Conservation (phyloP, 306 rosid species). For the Clitoria ternatea region DNA sequence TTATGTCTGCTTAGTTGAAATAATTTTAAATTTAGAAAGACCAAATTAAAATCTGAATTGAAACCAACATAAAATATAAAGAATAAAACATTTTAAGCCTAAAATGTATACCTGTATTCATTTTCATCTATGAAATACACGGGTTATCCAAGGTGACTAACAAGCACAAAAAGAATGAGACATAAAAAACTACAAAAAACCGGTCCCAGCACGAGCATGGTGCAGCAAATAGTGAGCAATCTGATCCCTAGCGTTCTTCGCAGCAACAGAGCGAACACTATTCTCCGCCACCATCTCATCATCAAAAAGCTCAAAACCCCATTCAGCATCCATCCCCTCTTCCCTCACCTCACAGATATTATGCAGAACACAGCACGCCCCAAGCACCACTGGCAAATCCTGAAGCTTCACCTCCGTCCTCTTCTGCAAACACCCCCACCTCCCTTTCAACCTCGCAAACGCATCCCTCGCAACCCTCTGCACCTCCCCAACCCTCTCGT, state of each 20-base stretch:
- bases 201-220: slow-evolving; percentile 51
- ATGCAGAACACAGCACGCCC: slow-evolving; percentile 84
- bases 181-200: slow-evolving; percentile 25
- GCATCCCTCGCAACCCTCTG: slow-evolving; percentile 48
- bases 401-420: slow-evolving; percentile 77
- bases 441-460: slow-evolving; percentile 53
- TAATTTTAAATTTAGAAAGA: no score
- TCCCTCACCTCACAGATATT: slow-evolving; percentile 72
- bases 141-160: slow-evolving; percentile 19
- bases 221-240: slow-evolving; percentile 73
- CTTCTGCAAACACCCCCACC: slow-evolving; percentile 81
- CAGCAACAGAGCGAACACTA: slow-evolving; percentile 26
- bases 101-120: no score
- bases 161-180: neutral
- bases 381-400: slow-evolving; percentile 65
- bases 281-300: slow-evolving; percentile 55
- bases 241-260: slow-evolving; percentile 52
- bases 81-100: no score
- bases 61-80: no score
- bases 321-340: slow-evolving; percentile 43
- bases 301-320: slow-evolving; percentile 46
- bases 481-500: slow-evolving; percentile 44
- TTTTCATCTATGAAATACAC: no score
- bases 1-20: no score
- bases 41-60: no score